Conservation (phyloP, 768 basidiomycete species). For the Collybiopsis confluens region DNA sequence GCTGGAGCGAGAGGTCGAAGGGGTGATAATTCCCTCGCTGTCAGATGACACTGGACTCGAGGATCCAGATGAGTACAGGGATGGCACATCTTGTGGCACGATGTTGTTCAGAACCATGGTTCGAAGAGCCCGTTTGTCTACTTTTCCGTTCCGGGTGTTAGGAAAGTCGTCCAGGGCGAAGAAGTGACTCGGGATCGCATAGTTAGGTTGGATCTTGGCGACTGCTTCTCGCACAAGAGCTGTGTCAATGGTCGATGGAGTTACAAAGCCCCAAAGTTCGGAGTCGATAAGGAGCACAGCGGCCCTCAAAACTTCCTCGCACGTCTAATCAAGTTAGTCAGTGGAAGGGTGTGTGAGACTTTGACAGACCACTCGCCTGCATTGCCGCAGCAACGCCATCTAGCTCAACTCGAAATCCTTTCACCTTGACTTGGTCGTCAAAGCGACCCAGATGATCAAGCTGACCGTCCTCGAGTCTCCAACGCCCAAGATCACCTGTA, state of each 20-base stretch:
- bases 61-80: background rate
- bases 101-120: background rate
- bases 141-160: slow-evolving; percentile 38
- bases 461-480: slow-evolving; percentile 31
- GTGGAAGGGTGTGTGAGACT: background rate
- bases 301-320: slow-evolving; percentile 27
- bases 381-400: slow-evolving; percentile 46
- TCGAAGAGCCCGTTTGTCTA: slow-evolving; percentile 29
- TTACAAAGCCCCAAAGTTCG: slow-evolving; percentile 44
- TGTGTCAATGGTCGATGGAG: slow-evolving; percentile 29
- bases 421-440: slow-evolving; percentile 48
- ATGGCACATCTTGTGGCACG: background rate
- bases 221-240: slow-evolving; percentile 29
- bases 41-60: background rate
- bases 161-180: slow-evolving; percentile 33
- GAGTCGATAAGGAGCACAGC: slow-evolving; percentile 36
- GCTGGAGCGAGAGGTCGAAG: background rate
- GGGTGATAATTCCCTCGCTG: slow-evolving; percentile 3
- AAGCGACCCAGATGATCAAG: slow-evolving; percentile 36
- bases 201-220: slow-evolving; percentile 38
- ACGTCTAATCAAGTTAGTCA: slow-evolving; percentile 20
- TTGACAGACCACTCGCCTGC: slow-evolving; percentile 20
- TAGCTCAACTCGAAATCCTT: slow-evolving; percentile 48
- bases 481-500: slow-evolving; percentile 41
- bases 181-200: slow-evolving; percentile 43